These are phyloP conservation scores for Paspalum notatum DNA, from an alignment of 176 grass and related monocot species.

Conservation along the genomic window DNA sequence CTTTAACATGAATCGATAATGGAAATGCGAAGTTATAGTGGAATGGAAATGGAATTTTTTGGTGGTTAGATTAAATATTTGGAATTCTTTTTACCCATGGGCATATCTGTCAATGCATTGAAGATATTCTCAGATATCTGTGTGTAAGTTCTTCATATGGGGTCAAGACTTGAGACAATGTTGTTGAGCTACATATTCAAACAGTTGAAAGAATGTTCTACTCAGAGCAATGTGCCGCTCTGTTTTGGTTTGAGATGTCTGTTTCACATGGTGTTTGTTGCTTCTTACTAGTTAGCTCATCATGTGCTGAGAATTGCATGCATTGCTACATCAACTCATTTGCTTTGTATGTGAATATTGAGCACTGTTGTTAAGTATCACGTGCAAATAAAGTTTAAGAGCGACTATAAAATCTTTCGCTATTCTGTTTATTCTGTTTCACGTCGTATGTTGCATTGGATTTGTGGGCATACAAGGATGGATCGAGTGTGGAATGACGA, in stretches of 20 bases:
- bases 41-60: background rate
- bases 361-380: background rate
- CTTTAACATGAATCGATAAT: background rate
- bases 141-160: background rate
- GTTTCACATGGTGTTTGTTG: background rate
- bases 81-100: background rate
- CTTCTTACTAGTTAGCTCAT: background rate
- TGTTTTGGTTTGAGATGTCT: background rate
- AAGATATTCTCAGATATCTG: too few species aligned
- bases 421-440: background rate
- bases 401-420: background rate
- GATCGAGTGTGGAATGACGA: too few species aligned
- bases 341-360: background rate
- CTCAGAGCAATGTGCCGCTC: too few species aligned
- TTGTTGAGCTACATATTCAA: background rate
- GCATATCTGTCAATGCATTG: background rate
- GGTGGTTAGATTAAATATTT: background rate
- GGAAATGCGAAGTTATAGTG: background rate
- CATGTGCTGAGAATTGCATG: background rate
- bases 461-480: too few species aligned
- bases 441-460: too few species aligned
- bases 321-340: background rate
- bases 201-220: background rate
- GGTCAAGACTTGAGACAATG: background rate
- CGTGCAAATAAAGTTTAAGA: background rate